These are phyloP conservation scores for Rhizopus sp. DNA, from an alignment of 371 early-diverging fungal genomes.

Conservation along the genomic window DNA sequence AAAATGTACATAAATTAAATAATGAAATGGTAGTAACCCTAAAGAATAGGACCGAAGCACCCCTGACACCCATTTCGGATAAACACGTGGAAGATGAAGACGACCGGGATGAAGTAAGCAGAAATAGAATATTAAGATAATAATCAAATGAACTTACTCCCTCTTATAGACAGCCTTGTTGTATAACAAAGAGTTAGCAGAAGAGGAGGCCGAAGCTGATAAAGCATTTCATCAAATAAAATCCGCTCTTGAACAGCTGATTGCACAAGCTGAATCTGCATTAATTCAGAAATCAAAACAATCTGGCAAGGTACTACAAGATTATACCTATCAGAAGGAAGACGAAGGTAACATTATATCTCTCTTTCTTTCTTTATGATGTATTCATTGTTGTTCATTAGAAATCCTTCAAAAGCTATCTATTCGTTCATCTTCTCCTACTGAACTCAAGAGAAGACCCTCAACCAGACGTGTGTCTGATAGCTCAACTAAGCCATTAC, in stretches of 20 bases:
- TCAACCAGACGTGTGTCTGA: constrained; percentile 21
- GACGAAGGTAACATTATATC: constrained; percentile 12
- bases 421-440: constrained; percentile 4
- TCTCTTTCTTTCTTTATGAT: not conserved
- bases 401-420: constrained; percentile 20
- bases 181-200: constrained; percentile 6
- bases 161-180: not conserved
- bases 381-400: not conserved
- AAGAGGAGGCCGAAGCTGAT: constrained; percentile 27
- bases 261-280: constrained; percentile 30
- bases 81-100: constrained; percentile 15
- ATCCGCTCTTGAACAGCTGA: constrained; percentile 26
- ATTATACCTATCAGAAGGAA: not conserved
- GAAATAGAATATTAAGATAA: not conserved
- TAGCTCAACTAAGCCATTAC: not conserved
- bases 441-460: not conserved
- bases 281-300: constrained; percentile 27
- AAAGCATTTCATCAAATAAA: constrained; percentile 28
- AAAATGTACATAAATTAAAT: constrained; percentile 1
- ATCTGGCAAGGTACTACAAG: constrained; percentile 26
- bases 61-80: constrained; percentile 31
- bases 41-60: constrained; percentile 9
- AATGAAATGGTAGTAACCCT: constrained; percentile 13
- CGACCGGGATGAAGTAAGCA: constrained; percentile 12
- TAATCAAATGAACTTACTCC: not conserved